A percentile compares a stretch with the other conserved stretches of the same genome.
phyloP scores from a whole-genome alignment of 805 yeast species.

The Starmerella cellae region DNA sequence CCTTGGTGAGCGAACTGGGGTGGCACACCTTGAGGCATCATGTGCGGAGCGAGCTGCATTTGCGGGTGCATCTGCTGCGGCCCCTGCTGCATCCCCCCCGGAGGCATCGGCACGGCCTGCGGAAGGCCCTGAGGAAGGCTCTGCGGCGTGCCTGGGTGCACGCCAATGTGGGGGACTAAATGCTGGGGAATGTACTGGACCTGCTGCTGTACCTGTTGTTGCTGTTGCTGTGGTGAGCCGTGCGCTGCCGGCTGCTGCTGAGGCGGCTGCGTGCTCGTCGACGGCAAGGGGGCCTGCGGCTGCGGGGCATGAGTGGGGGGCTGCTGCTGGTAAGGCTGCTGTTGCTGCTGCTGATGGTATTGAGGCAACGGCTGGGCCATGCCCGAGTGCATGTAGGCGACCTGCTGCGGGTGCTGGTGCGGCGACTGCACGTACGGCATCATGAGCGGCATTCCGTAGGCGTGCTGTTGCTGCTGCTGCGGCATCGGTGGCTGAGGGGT shows the following conservation, averaged over 20 bases:
- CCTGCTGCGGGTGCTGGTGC: conserved; percentile 5
- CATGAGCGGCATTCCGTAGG: conserved; percentile 6
- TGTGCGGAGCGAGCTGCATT: too few relatives aligned
- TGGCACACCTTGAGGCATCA: conserved; percentile 11
- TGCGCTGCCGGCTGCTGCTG: too few relatives aligned
- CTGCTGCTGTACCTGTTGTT: too few relatives aligned
- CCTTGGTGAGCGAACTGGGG: conserved; percentile 18
- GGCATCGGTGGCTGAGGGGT: conserved; percentile 12
- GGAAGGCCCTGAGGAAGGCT: conserved; percentile 1
- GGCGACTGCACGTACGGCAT: conserved; percentile 7
- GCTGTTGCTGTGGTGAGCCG: too few relatives aligned
- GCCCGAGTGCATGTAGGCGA: background rate
- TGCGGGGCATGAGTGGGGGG: background rate
- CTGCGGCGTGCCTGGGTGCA: too few relatives aligned
- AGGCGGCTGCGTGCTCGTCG: background rate
- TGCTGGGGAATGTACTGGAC: conserved; percentile 1
- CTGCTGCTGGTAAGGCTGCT: conserved; percentile 2
- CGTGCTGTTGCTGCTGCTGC: too few relatives aligned
- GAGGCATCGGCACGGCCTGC: conserved; percentile 2
- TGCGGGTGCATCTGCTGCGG: too few relatives aligned
- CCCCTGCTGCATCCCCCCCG: too few relatives aligned
- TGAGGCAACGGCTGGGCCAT: conserved; percentile 8
- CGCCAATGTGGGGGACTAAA: too few relatives aligned
- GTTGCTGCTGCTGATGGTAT: conserved; percentile 5
- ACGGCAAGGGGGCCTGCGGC: conserved; percentile 5